These are phyloP conservation scores for Botrytis elliptica DNA, from an alignment of 2,329 filamentous ascomycete species.

Conservation along the genomic window DNA sequence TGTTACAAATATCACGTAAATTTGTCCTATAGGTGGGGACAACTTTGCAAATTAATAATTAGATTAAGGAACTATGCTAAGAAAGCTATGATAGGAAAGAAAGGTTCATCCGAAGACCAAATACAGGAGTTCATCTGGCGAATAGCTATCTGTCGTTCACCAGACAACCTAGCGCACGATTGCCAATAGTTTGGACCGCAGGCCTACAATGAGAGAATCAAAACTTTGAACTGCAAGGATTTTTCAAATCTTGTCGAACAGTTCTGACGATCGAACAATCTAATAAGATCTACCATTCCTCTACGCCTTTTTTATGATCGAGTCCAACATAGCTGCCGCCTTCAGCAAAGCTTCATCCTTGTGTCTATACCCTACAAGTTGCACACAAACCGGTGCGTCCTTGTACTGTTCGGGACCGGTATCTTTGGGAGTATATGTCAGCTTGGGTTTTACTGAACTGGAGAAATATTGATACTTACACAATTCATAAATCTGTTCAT, in stretches of 20 bases:
- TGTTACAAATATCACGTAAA: not conserved
- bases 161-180: not conserved
- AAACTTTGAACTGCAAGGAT: not conserved
- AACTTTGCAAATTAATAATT: not conserved
- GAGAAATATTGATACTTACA: constrained; percentile 29
- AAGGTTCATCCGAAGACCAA: not conserved
- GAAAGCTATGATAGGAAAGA: not conserved
- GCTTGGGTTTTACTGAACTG: constrained; percentile 2
- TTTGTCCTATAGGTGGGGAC: no score
- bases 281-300: not conserved
- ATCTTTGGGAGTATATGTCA: constrained; percentile 32
- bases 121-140: not conserved
- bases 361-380: constrained; percentile 39
- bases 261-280: not conserved
- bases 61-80: not conserved
- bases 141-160: not conserved
- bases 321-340: constrained; percentile 33
- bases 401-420: constrained; percentile 37
- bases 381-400: constrained; percentile 35
- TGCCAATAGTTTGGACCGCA: not conserved
- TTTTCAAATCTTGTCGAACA: not conserved
- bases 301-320: not conserved
- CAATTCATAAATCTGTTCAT: constrained; percentile 32
- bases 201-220: not conserved
- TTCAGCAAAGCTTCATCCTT: constrained; percentile 37